phyloP scores from a whole-genome alignment of 768 basidiomycete genomes.

The Kondoa subrosea region DNA sequence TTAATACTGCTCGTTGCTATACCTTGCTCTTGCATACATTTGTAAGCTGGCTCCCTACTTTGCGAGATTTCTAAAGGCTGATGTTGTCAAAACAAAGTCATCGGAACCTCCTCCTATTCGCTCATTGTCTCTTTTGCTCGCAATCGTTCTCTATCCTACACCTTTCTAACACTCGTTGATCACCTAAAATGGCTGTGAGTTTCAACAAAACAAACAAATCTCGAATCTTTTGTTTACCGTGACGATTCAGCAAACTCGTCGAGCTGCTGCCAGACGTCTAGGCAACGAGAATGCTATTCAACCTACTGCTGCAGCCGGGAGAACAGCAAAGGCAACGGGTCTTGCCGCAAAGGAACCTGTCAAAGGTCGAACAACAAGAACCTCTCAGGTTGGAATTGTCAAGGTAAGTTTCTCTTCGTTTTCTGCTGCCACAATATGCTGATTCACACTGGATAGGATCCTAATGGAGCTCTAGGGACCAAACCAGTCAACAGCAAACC shows the following conservation, averaged over 20 bases:
- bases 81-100: neutral
- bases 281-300: constrained; percentile 9
- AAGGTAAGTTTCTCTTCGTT: constrained; percentile 1
- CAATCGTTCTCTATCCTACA: neutral
- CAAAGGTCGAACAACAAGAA: neutral
- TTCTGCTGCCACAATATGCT: neutral
- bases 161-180: neutral
- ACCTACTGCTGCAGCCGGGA: neutral
- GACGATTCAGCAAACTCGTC: neutral
- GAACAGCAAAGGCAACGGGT: neutral
- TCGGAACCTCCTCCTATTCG: neutral
- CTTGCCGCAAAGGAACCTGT: neutral
- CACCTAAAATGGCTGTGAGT: neutral
- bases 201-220: neutral
- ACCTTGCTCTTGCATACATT: too few species aligned
- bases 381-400: neutral
- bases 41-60: too few species aligned
- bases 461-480: neutral
- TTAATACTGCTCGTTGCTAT: too few species aligned
- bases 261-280: neutral
- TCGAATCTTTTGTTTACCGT: neutral
- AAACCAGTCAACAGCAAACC: neutral
- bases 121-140: neutral
- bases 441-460: neutral
- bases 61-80: neutral